Evolutionary conservation across 148 eudicot species (phyloP).

Genomic region (Drosera capensis): DNA sequence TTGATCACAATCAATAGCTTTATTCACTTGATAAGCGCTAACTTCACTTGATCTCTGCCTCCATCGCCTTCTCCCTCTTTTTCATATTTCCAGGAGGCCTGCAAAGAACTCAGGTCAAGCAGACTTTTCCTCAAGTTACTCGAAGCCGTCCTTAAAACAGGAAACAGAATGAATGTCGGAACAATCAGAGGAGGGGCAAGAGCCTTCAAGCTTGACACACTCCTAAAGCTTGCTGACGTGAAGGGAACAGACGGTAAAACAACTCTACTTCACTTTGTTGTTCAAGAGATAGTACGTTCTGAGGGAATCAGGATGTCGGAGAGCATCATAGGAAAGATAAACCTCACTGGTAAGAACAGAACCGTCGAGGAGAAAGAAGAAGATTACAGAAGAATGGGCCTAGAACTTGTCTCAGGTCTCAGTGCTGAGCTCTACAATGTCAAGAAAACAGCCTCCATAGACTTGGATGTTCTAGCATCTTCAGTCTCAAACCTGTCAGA

Average conservation of each 20-base stretch:
- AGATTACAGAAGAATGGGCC: constrained; percentile 75
- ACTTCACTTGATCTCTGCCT: neutral
- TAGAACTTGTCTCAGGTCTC: constrained; percentile 85
- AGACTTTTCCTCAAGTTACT: constrained; percentile 78
- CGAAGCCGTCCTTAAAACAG: constrained; percentile 95
- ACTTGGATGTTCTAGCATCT: constrained; percentile 76
- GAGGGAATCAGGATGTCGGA: constrained; percentile 74
- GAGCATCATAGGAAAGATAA: constrained; percentile 90
- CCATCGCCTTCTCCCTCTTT: neutral
- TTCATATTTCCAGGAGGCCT: constrained; percentile 57
- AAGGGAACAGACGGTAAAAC: constrained; percentile 95
- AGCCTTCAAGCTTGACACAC: constrained; percentile 94
- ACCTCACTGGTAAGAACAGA: constrained; percentile 24
- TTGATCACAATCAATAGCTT: neutral
- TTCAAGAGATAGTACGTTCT: constrained; percentile 72
- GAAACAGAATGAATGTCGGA: constrained; percentile 93
- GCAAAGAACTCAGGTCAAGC: constrained; percentile 89
- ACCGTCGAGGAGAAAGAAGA: constrained; percentile 59
- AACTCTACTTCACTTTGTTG: constrained; percentile 86
- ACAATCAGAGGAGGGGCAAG: constrained; percentile 94
- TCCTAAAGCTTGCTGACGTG: constrained; percentile 91
- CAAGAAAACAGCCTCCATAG: constrained; percentile 83
- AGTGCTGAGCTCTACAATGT: constrained; percentile 79
- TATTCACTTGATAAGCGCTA: neutral
- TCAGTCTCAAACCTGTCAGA: constrained; percentile 74